Evolutionary conservation across 2,329 filamentous ascomycete genomes (phyloP).

Genomic region (Colletotrichum navitas): DNA sequence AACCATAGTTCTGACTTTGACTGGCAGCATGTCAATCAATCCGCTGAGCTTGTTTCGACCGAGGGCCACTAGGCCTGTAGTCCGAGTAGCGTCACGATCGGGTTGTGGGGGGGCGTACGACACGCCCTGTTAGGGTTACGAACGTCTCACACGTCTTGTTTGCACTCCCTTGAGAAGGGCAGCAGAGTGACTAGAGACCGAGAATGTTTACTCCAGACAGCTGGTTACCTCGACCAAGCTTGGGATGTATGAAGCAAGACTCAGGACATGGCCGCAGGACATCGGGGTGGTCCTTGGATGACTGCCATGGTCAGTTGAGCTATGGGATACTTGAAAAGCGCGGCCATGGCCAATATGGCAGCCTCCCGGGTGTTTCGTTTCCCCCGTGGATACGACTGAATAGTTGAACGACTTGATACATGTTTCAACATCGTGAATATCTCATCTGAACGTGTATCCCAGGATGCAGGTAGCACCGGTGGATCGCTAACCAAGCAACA

Average conservation of each 20-base stretch:
- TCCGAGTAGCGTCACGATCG: neutral
- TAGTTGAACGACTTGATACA: too few species aligned
- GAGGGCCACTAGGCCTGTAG: neutral
- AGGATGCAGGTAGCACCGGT: neutral
- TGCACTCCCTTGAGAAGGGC: neutral
- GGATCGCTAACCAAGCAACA: neutral
- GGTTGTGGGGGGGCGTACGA: too few species aligned
- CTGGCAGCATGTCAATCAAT: too few species aligned
- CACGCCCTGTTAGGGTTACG: too few species aligned
- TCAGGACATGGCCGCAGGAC: neutral
- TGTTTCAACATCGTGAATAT: too few species aligned
- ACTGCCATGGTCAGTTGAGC: neutral
- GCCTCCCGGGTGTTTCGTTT: neutral
- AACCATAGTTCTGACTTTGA: neutral
- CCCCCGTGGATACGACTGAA: neutral
- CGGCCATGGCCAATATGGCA: neutral
- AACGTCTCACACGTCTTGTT: neutral
- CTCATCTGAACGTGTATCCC: neutral
- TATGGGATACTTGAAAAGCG: neutral
- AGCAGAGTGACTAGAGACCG: neutral
- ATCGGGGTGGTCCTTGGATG: neutral
- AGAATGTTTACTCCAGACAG: neutral
- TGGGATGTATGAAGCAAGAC: neutral
- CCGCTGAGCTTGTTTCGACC: neutral
- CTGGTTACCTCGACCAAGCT: neutral